Percentiles rank a stretch among this genome's conserved stretches.
Conservation (phyloP, 805 yeast species). For the Hemisphaericaspora nanyangensis region DNA sequence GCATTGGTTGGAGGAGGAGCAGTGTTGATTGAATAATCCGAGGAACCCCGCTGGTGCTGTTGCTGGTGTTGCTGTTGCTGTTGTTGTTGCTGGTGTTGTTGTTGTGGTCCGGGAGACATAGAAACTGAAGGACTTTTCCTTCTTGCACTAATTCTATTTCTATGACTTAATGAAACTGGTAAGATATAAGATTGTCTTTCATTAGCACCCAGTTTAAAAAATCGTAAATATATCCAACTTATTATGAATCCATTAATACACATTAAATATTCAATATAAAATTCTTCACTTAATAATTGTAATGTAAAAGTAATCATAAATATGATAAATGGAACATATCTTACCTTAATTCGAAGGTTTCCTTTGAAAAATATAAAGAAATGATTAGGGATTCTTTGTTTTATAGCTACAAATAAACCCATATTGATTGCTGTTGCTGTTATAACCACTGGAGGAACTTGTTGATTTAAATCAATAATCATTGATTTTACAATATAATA, state of each 20-base stretch:
- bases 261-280: slow-evolving; percentile 19
- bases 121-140: not conserved
- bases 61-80: not conserved
- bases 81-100: not conserved
- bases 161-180: slow-evolving; percentile 20
- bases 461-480: slow-evolving; percentile 11
- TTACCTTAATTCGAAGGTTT: slow-evolving; percentile 39
- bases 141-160: not conserved
- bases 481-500: slow-evolving; percentile 16
- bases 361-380: slow-evolving; percentile 48
- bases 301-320: slow-evolving; percentile 19
- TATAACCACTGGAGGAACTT: slow-evolving; percentile 43
- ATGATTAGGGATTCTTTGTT: slow-evolving; percentile 64
- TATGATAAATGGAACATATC: slow-evolving; percentile 36
- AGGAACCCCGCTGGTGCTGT: not conserved
- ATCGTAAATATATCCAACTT: slow-evolving; percentile 39
- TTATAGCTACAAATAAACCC: slow-evolving; percentile 61
- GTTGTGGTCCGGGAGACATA: not conserved
- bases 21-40: not conserved
- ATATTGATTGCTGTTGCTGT: slow-evolving; percentile 54
- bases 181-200: slow-evolving; percentile 41
- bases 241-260: slow-evolving; percentile 29
- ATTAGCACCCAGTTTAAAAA: slow-evolving; percentile 37
- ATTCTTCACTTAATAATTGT: slow-evolving; percentile 25
- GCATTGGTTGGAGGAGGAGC: slow-evolving; percentile 2